Base-by-base conservation (phyloP, 495 filamentous ascomycete genomes). In the Podospora conica region DNA sequence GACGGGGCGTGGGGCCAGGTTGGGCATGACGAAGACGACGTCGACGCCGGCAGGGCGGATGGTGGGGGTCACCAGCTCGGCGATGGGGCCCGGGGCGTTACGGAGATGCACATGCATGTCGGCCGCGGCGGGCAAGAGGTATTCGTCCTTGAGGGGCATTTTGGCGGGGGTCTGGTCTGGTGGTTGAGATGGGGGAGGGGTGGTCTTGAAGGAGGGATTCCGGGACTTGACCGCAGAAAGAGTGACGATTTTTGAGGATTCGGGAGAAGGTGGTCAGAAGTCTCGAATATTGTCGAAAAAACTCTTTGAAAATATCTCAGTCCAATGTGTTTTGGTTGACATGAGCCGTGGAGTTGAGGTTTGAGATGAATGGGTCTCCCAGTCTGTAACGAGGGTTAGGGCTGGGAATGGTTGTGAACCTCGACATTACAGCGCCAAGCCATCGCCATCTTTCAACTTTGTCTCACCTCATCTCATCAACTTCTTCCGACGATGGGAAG, bases 21-120 rank as follows among this genome's bases (percentile, higher is more conserved):
- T 78, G 55, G 76, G 76, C 90, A 95, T 94, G 57, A 97, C 91
- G 76, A 75, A 73, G 61, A 74, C 70, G 21, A 87, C 90, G 75
- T 94, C 89, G 68, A 91, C 87, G 21, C 77, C 78, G 68, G 90
- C 93, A 65, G 83, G 74, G 58, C 85, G 80, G 70, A 96, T 89
- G 24, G 84, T 88, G 21, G 90, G 90, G 54, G 88, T 88, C 27
- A 96, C 91, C n/a, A 90, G 78, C 65, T 92, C 82, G 85, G 92
- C 90, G 83, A 96, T 91, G 55, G 83, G 79, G 1, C 88, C 91
- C 20, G 73, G 73, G 22, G 73, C 73, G 78, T 95, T 88, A 53
- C 93, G 85, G 63, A 96, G 82, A 74, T 92, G 91, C 65, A 85
- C 83, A 64, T 82, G 77, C 75, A 81, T 79, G 66, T 80, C 78